Base-by-base conservation (phyloP, 306 rosid species). In the Psophocarpus tetragonolobus region DNA sequence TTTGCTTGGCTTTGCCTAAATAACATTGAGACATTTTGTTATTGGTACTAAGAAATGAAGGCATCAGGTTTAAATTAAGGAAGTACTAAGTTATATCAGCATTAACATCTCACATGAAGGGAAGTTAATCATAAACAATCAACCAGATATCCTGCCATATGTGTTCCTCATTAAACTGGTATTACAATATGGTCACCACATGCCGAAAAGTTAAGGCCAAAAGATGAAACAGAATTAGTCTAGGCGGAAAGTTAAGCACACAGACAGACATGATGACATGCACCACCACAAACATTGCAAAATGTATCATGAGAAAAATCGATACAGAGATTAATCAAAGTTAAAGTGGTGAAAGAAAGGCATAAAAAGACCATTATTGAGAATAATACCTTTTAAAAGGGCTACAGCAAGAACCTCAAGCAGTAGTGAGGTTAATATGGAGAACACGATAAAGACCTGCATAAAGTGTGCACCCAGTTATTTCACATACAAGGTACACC, bases 371-470 rank as follows among this genome's bases (percentile, higher is more conserved):
- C 21, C 14, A 65, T 26, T 23, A 75, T 50, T 23, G 50, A 60
- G 60, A 83, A 70, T 53, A 78, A 84, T 85, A 95, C 99, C 99
- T 91, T 84, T 91, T 13, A 96, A 84, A 33, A 86, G 54, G 81
- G 91, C 80, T 53, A 96, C 74, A 3, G 89, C 85, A 82, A 92
- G 21, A 77, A 93, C 85, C 86, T 92, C 94, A 67, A 92, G 82
- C 38, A 96, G 87, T 54, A 96, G 84, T 1, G 99, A 88, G 24
- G 56, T 65, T 18, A 79, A 69, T 48, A 88, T 26, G 76, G 98
- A 90, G 88, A 88, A 96, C 83, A 87, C 57, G 21, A 88, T 88
- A 80, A 96, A 96, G 69, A 90, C 97, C 99, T 95, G 97, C 87
- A 90, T 23, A 75, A 80, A 51, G 57, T 71, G 50, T 32, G 17